Percentiles rank a stretch among this genome's conserved stretches.
These are phyloP conservation scores for Mycosphaerelloides madeirae DNA, from an alignment of 2,329 filamentous ascomycete genomes.

Conservation along the genomic window DNA sequence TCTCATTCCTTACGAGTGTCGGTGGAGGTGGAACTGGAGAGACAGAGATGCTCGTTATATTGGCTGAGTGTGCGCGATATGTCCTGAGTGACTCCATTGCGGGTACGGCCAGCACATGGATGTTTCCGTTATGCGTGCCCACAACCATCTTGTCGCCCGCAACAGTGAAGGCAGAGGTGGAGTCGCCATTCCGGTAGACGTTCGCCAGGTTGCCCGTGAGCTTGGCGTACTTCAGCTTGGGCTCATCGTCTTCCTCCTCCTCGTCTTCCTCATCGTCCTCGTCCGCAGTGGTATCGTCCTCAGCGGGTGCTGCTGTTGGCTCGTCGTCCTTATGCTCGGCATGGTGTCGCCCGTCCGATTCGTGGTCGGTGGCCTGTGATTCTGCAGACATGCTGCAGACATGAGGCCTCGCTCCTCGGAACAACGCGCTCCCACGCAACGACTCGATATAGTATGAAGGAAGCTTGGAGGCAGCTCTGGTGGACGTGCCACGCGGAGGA, in stretches of 20 bases:
- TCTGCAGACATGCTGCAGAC: constrained; percentile 36
- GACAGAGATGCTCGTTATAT: constrained; percentile 81
- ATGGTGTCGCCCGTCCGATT: constrained; percentile 6
- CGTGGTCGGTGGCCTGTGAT: constrained; percentile 24
- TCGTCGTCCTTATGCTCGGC: too few species aligned
- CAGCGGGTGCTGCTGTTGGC: constrained; percentile 4
- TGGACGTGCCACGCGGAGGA: too few species aligned
- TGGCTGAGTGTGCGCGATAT: constrained; percentile 90
- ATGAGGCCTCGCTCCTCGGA: constrained; percentile 16
- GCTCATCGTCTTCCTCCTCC: constrained; percentile 82
- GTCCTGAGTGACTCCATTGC: constrained; percentile 74
- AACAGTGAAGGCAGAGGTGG: constrained; percentile 84
- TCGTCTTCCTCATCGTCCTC: constrained; percentile 33
- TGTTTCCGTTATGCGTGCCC: constrained; percentile 94
- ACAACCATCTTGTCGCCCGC: constrained; percentile 97
- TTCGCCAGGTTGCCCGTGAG: constrained; percentile 73
- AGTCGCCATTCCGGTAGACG: constrained; percentile 91
- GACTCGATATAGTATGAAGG: too few species aligned
- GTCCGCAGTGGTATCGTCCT: constrained; percentile 19
- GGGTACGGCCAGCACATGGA: constrained; percentile 82
- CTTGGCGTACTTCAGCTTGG: constrained; percentile 85
- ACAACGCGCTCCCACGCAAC: too few species aligned
- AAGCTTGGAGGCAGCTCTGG: too few species aligned
- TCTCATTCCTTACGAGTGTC: constrained; percentile 16
- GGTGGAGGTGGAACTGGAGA: constrained; percentile 72